A percentile compares a stretch with the other conserved stretches of the same genome.
Evolutionary conservation across 441 rosid species (phyloP).

Genomic region (Populus trichocarpa): DNA sequence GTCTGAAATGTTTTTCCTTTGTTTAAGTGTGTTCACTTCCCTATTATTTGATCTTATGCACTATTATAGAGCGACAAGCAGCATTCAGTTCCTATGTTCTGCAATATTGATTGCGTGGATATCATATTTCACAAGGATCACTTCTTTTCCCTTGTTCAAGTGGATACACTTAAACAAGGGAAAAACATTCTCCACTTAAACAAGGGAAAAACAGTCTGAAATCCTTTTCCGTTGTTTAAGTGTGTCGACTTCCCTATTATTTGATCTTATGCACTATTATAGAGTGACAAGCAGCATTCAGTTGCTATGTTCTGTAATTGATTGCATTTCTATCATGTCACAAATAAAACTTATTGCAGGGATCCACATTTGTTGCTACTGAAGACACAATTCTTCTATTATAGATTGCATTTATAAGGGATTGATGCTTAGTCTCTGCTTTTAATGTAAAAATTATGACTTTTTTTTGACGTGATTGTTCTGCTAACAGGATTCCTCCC

Average conservation of each 20-base stretch:
- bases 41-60: neutral
- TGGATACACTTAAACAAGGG: neutral
- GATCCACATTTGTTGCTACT: neutral
- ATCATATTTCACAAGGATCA: neutral
- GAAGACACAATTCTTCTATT: neutral
- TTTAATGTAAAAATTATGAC: neutral
- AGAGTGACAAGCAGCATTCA: neutral
- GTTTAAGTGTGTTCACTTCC: neutral
- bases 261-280: neutral
- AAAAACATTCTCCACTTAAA: neutral
- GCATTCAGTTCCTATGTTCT: neutral
- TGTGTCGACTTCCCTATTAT: neutral
- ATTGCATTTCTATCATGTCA: neutral
- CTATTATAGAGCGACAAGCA: neutral
- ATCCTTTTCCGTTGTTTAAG: neutral
- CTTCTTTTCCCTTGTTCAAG: neutral
- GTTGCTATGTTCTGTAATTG: neutral
- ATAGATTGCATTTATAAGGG: neutral
- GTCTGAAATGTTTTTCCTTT: neutral
- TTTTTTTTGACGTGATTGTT: constrained; percentile 2
- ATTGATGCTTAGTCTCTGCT: neutral
- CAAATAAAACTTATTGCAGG: neutral
- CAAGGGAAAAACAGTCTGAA: neutral
- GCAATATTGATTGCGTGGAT: neutral
- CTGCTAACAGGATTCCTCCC: constrained; percentile 60